A percentile compares a stretch with the other conserved stretches of the same genome.
These are phyloP conservation scores for Monoraphidium neglectum DNA, from an alignment of 139 green algal species.

Conservation along the genomic window DNA sequence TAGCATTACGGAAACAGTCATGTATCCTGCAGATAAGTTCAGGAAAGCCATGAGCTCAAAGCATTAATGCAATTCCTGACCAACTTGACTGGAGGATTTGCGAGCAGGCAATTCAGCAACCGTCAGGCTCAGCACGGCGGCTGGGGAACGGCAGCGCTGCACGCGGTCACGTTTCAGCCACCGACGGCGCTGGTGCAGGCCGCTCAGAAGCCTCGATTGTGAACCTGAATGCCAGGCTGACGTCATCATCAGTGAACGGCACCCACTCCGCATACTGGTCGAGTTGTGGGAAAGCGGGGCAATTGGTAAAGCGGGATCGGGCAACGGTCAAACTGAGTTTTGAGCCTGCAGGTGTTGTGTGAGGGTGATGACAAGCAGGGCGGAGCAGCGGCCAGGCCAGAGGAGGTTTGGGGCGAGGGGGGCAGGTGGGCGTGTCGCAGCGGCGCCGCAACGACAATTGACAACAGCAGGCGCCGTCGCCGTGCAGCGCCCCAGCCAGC, in stretches of 20 bases:
- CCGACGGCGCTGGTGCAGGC: no score
- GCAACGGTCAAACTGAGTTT: neutral
- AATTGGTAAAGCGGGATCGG: neutral
- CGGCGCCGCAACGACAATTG: neutral
- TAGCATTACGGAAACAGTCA: no score
- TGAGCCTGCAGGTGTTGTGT: neutral
- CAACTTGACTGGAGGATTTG: no score
- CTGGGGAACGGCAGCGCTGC: no score
- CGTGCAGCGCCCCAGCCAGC: neutral
- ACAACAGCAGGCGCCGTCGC: neutral
- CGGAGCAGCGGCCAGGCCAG: constrained; percentile 48
- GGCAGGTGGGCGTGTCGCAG: neutral
- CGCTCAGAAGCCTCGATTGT: constrained; percentile 19
- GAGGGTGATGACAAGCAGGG: neutral
- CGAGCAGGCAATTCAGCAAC: no score
- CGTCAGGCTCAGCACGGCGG: no score
- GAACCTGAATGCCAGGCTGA: constrained; percentile 57
- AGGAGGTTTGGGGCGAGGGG: constrained; percentile 5
- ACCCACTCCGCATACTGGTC: neutral
- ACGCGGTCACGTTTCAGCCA: no score
- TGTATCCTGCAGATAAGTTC: no score
- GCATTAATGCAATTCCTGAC: no score
- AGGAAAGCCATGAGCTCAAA: no score
- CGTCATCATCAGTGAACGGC: constrained; percentile 39
- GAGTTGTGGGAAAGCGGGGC: neutral